A percentile compares a stretch with the other conserved stretches of the same genome.
Conservation (phyloP, 768 basidiomycete genomes). For the Xerocomus spinulosus region DNA sequence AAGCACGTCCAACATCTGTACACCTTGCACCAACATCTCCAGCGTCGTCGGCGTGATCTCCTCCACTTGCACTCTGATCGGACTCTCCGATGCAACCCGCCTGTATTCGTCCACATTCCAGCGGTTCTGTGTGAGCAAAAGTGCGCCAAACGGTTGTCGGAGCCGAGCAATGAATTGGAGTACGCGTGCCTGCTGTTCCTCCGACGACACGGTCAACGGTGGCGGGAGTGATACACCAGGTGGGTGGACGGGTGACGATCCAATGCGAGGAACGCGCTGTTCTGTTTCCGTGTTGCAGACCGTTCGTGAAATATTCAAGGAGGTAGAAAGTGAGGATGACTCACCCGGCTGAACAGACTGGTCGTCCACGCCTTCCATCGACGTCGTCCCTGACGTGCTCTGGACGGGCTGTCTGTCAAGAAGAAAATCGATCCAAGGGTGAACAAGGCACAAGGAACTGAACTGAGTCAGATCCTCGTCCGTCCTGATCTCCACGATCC, state of each 20-base stretch:
- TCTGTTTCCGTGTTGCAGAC: background rate
- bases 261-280: background rate
- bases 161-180: background rate
- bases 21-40: too few relatives aligned
- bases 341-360: background rate
- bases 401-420: constrained; percentile 3
- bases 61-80: too few relatives aligned
- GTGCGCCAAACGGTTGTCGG: background rate
- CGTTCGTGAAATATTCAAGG: too few relatives aligned
- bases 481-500: constrained; percentile 7
- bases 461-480: constrained; percentile 4
- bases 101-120: background rate
- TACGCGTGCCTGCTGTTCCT: background rate
- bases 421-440: constrained; percentile 12
- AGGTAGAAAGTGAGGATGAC: background rate
- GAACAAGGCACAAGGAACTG: background rate
- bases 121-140: background rate
- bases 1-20: too few relatives aligned
- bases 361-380: background rate
- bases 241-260: background rate
- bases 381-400: background rate
- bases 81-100: background rate
- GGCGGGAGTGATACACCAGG: background rate
- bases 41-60: too few relatives aligned
- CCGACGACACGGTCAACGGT: background rate